phyloP scores from a whole-genome alignment of 2,329 filamentous ascomycete species.

The Monilinia fructicola region DNA sequence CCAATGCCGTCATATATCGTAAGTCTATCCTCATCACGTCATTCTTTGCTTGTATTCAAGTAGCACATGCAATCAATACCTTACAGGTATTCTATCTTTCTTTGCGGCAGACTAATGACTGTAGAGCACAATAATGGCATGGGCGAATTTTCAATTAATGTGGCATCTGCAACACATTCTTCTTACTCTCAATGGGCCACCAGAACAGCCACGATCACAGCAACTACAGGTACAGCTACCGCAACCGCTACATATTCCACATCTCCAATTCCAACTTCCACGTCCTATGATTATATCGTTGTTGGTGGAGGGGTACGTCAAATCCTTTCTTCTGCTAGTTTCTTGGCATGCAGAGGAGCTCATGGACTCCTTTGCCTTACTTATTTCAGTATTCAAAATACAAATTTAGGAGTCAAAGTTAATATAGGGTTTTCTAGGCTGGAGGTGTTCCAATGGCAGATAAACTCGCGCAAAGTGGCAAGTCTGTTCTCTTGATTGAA shows the following conservation, averaged over 20 bases:
- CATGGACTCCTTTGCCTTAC: neutral
- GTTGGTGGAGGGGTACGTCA: constrained; percentile 48
- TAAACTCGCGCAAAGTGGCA: constrained; percentile 60
- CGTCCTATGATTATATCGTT: constrained; percentile 55
- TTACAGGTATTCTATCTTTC: constrained; percentile 43
- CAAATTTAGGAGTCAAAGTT: too few relatives aligned
- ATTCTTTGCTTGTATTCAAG: neutral
- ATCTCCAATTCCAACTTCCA: constrained; percentile 47
- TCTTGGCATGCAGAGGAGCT: neutral
- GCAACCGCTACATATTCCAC: constrained; percentile 50
- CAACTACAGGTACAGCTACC: constrained; percentile 40
- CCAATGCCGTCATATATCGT: constrained; percentile 23
- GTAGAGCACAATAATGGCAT: constrained; percentile 55
- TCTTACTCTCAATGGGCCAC: constrained; percentile 41
- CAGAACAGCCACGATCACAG: constrained; percentile 37
- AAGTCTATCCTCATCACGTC: neutral
- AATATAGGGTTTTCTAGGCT: constrained; percentile 34
- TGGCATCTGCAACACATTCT: constrained; percentile 46
- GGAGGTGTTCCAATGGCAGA: constrained; percentile 56
- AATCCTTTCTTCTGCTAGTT: neutral
- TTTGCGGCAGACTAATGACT: constrained; percentile 29
- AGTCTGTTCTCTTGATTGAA: constrained; percentile 64
- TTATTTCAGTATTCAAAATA: neutral
- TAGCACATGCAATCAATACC: constrained; percentile 29
- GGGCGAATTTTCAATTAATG: constrained; percentile 50